Evolutionary conservation across 2,329 filamentous ascomycete species (phyloP), one percentile per base, ranked within the genome.

Genomic region (Alternaria arborescens): DNA sequence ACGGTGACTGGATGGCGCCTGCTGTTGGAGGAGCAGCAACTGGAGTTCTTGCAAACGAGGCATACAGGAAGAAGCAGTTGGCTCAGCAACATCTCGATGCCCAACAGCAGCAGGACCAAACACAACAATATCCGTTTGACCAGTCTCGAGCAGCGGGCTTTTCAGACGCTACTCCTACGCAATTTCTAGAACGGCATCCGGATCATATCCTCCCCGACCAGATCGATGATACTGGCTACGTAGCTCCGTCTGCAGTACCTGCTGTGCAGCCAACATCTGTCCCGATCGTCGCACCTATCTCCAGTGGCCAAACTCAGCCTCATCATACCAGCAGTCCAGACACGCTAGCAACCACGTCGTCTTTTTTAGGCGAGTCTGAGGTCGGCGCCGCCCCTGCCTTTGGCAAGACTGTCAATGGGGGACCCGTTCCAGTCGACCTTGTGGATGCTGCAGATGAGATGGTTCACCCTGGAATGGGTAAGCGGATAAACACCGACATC

Each of bases 1-100:
- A 86, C 58, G 82, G 82, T 16, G 79, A 84, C 30, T 88, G 85
- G 85, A 83, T 87, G 78, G 82, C 80, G 22, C 83, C 83, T 34
- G 80, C 78, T n/a, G 82, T 80, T 20, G 82, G 78, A 10, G 81
- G 80, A 34, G 78, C 69, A 32, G 75, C 74, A 12, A 77, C 79
- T 32, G 81, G 81, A 43, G 81, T 79, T 30, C 66, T 78, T 18
- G 80, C 80, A 8, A 71, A 66, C 7, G 77, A 74, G 60, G 74
- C 71, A 10, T 75, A 77, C 46, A 71, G 64, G 12, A 70, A 64
- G n/a, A 70, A 74, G n/a, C 71, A 77, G 47, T 53, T 67, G 56
- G 66, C 58, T 34, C 58, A 75, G 52, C 62, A 74, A 38, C 69
- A 68, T 14, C 68, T 73, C 26, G 69, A 72, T 44, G 62, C 58